Evolutionary conservation across 2,329 filamentous ascomycete genomes (phyloP).

Genomic region (Aspergillus pseudoterreus): DNA sequence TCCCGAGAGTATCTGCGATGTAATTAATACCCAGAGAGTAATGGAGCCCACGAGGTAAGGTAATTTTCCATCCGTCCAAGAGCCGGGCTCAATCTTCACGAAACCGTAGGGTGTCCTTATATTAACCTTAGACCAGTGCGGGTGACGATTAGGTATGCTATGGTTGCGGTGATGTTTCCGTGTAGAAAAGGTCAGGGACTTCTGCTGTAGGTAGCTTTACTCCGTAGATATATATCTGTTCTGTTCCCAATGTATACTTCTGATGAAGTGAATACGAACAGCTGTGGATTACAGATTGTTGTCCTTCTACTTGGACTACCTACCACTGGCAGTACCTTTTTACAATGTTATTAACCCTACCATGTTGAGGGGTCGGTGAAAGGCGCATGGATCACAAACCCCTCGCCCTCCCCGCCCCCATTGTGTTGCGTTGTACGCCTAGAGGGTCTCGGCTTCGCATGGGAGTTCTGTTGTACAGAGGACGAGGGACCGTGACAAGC

Average conservation of each 20-base stretch:
- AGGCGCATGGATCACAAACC: not conserved
- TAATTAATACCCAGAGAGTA: not conserved
- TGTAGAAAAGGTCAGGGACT: not conserved
- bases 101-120: not conserved
- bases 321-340: too few species aligned
- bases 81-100: not conserved
- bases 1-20: not conserved
- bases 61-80: not conserved
- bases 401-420: not conserved
- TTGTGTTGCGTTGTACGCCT: constrained; percentile 2
- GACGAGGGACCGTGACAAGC: not conserved
- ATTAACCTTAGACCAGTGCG: not conserved
- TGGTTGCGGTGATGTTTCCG: not conserved
- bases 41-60: not conserved
- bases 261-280: too few species aligned
- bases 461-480: not conserved
- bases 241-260: too few species aligned
- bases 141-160: not conserved
- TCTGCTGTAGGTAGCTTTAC: too few species aligned
- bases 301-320: too few species aligned
- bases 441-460: not conserved
- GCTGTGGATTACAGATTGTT: too few species aligned
- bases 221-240: too few species aligned
- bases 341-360: too few species aligned
- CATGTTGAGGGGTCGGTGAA: not conserved